phyloP scores from a whole-genome alignment of 805 yeast species.

The Candida andamanensis region DNA sequence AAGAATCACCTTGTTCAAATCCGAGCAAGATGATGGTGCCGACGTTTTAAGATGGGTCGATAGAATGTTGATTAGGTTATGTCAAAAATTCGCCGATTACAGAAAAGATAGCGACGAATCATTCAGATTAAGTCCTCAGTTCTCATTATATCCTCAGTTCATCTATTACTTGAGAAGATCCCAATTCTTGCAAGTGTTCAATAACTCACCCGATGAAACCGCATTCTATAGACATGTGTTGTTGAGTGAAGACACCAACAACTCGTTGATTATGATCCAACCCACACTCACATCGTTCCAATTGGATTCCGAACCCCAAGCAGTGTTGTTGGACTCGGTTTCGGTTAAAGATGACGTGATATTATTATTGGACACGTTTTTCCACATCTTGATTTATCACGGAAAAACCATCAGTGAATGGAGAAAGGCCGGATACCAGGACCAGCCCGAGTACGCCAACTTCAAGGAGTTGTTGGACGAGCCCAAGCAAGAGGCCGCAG shows the following conservation, averaged over 20 bases:
- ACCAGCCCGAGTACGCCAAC: slow-evolving; percentile 53
- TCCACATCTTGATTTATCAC: slow-evolving; percentile 63
- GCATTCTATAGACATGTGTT: slow-evolving; percentile 58
- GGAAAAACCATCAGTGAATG: slow-evolving; percentile 65
- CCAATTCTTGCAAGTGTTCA: slow-evolving; percentile 59
- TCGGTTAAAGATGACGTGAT: slow-evolving; percentile 56
- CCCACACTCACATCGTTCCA: slow-evolving; percentile 43
- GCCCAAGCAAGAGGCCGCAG: slow-evolving; percentile 64
- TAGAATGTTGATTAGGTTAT: slow-evolving; percentile 41
- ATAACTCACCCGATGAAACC: slow-evolving; percentile 71
- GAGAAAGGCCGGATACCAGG: slow-evolving; percentile 61
- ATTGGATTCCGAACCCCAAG: slow-evolving; percentile 45
- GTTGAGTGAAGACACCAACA: slow-evolving; percentile 55
- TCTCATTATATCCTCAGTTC: slow-evolving; percentile 60
- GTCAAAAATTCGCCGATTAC: slow-evolving; percentile 37
- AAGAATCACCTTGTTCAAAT: slow-evolving; percentile 76
- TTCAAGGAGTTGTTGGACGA: slow-evolving; percentile 55
- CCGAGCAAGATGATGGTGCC: slow-evolving; percentile 77
- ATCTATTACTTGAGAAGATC: slow-evolving; percentile 64
- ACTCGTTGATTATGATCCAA: slow-evolving; percentile 63
- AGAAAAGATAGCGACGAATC: slow-evolving; percentile 42
- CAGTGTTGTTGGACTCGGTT: slow-evolving; percentile 59
- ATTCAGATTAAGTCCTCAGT: slow-evolving; percentile 44
- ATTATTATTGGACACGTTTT: slow-evolving; percentile 59
- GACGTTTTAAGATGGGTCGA: slow-evolving; percentile 95